These are phyloP conservation scores for Mycena haematopus DNA, from an alignment of 768 basidiomycete species.

Conservation along the genomic window DNA sequence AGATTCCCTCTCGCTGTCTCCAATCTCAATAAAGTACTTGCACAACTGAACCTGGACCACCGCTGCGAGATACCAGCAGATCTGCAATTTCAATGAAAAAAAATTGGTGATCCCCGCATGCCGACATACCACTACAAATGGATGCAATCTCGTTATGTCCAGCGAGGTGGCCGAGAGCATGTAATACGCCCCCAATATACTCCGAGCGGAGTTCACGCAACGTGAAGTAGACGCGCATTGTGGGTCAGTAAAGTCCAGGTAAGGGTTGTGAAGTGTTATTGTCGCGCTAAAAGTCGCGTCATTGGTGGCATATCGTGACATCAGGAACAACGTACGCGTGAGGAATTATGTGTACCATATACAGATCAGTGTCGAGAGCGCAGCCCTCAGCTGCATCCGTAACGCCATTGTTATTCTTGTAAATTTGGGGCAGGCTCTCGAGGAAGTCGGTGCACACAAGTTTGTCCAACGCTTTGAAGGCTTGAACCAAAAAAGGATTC, in stretches of 20 bases:
- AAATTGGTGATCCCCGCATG: background rate
- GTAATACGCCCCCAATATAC: constrained; percentile 78
- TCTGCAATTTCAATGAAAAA: constrained; percentile 49
- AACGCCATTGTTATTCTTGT: constrained; percentile 67
- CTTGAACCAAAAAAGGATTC: constrained; percentile 70
- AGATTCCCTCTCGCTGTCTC: constrained; percentile 75
- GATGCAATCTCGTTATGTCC: constrained; percentile 80
- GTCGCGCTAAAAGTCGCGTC: constrained; percentile 62
- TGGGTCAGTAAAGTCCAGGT: constrained; percentile 75
- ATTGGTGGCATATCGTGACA: constrained; percentile 25
- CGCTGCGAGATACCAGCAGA: constrained; percentile 91
- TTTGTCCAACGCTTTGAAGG: constrained; percentile 73
- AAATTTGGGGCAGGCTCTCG: constrained; percentile 70
- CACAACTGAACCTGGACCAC: constrained; percentile 87
- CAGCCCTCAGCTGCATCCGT: constrained; percentile 63
- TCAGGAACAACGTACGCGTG: constrained; percentile 70
- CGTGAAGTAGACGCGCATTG: constrained; percentile 70
- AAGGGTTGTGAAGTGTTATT: constrained; percentile 87
- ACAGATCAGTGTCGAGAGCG: constrained; percentile 80
- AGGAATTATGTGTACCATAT: constrained; percentile 86
- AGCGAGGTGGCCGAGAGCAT: constrained; percentile 81
- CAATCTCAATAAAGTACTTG: constrained; percentile 84
- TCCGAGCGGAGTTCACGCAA: constrained; percentile 77
- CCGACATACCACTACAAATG: constrained; percentile 76
- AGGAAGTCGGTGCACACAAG: constrained; percentile 73